Evolutionary conservation across 2,329 filamentous ascomycete species (phyloP), one percentile per base, ranked within the genome.

Genomic region (Ceratocystis diversiconidia): DNA sequence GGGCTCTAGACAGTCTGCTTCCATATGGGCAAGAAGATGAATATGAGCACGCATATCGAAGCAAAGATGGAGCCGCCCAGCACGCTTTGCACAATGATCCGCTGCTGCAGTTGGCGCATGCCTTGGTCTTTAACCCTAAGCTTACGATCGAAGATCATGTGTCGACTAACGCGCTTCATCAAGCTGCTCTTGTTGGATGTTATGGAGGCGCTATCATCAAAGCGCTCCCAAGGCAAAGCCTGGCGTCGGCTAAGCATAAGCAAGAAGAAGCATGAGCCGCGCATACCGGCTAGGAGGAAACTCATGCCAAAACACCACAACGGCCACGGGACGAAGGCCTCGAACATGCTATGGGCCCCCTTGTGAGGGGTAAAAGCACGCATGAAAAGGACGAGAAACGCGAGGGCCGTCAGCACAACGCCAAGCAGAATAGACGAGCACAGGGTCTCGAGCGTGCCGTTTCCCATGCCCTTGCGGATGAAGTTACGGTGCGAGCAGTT

Each of bases 391-490:
- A 73, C 71, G 3, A 79, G 68, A 67, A 79, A 75, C 8, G 77
- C 78, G 25, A 70, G 72, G 10, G 73, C 2, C 3, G 76, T 76
- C 28, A 76, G 72, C n/a, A 71, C 71, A 41, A 79, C 75, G 5
- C 78, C 78, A 6, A 79, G 71, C 1, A 73, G 70, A 1, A 77
- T 79, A 1, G 77, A 77, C 36, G 78, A 74, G 71, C 78, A 80
- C 10, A 79, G 69, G 1, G 78, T 79, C 71, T 79, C 78, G 63
- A 78, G 77, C 2, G 78, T 79, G 46, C 78, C 78, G 70, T 79
- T 82, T 70, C 76, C 79, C 43, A 82, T 77, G 67, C 80, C 81
- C 5, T 84, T 74, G 48, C 80, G 78, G 59, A 82, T 74, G 69
- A 84, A 79, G 71, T 79, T 77, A 64, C 79, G 74, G 69, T 79